Evolutionary conservation across 768 basidiomycete genomes (phyloP).

Genomic region (Xerocomellus intermedius): DNA sequence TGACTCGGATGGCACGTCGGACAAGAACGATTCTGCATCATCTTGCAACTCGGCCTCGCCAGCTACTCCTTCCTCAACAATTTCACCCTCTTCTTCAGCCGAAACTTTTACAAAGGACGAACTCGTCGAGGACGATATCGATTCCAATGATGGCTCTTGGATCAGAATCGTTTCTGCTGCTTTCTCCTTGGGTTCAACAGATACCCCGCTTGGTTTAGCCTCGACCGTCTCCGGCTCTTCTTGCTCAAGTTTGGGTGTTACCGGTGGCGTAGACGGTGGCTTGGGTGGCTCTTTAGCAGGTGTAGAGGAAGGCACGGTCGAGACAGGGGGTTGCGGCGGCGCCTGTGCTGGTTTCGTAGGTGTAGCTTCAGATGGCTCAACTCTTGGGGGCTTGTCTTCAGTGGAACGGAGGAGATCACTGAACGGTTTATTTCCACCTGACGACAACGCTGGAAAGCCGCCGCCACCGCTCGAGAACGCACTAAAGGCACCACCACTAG

Average conservation of each 20-base stretch:
- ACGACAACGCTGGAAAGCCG: constrained; percentile 54
- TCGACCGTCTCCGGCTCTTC: neutral
- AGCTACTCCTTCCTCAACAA: constrained; percentile 8
- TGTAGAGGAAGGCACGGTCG: constrained; percentile 5
- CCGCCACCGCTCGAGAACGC: constrained; percentile 33
- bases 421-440: constrained; percentile 52
- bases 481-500: constrained; percentile 24
- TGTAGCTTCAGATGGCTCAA: constrained; percentile 17
- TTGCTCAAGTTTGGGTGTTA: neutral
- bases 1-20: too few species aligned
- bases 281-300: constrained; percentile 14
- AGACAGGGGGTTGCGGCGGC: neutral
- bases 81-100: constrained; percentile 27
- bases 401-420: constrained; percentile 54
- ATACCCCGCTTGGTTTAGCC: neutral
- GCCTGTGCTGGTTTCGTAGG: constrained; percentile 2
- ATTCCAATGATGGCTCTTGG: constrained; percentile 25
- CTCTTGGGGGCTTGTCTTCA: constrained; percentile 27
- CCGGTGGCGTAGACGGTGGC: neutral
- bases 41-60: constrained; percentile 35
- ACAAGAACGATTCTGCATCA: constrained; percentile 10
- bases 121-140: constrained; percentile 40
- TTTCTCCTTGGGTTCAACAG: constrained; percentile 7
- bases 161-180: neutral
- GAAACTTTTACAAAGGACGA: constrained; percentile 52